Percentiles rank a stretch among this genome's conserved stretches.
These are phyloP conservation scores for Entophlyctis helioformis DNA, from an alignment of 192 early-diverging fungal genomes.

Conservation along the genomic window DNA sequence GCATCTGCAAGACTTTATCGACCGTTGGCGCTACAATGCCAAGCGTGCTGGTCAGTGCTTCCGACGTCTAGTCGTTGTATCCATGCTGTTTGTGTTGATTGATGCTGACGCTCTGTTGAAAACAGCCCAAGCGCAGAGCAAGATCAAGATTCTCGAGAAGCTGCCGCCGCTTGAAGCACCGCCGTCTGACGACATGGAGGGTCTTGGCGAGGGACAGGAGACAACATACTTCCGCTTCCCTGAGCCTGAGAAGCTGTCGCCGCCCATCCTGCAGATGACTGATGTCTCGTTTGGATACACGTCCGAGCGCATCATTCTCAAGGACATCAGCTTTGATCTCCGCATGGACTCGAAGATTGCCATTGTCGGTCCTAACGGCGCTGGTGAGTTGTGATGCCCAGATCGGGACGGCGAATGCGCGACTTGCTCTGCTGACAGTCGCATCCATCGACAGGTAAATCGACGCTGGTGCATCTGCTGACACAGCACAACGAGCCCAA, in stretches of 20 bases:
- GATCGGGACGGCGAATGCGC: not conserved
- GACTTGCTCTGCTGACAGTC: not conserved
- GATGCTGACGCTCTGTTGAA: too few species aligned
- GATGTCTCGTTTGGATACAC: conserved; percentile 84
- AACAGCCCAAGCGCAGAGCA: conserved; percentile 88
- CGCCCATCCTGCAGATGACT: conserved; percentile 92
- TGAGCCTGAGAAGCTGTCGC: conserved; percentile 85
- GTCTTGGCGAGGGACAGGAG: conserved; percentile 58
- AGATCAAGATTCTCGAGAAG: conserved; percentile 97
- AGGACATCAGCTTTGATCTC: conserved; percentile 80
- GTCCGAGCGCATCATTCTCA: conserved; percentile 67
- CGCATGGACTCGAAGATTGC: conserved; percentile 96
- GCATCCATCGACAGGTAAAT: conserved; percentile 53
- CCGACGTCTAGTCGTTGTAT: not conserved
- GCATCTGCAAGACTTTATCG: conserved; percentile 96
- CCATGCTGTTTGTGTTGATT: not conserved
- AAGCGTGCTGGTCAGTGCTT: conserved; percentile 51
- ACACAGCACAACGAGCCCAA: conserved; percentile 74
- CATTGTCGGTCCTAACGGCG: conserved; percentile 98
- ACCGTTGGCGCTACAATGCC: conserved; percentile 98
- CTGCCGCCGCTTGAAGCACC: conserved; percentile 83
- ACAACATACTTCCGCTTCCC: conserved; percentile 76
- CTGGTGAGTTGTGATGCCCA: conserved; percentile 51
- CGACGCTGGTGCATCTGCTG: conserved; percentile 87
- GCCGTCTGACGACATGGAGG: conserved; percentile 49